Evolutionary conservation across 2,329 filamentous ascomycete genomes (phyloP).

Genomic region (Aspergillus ustus): DNA sequence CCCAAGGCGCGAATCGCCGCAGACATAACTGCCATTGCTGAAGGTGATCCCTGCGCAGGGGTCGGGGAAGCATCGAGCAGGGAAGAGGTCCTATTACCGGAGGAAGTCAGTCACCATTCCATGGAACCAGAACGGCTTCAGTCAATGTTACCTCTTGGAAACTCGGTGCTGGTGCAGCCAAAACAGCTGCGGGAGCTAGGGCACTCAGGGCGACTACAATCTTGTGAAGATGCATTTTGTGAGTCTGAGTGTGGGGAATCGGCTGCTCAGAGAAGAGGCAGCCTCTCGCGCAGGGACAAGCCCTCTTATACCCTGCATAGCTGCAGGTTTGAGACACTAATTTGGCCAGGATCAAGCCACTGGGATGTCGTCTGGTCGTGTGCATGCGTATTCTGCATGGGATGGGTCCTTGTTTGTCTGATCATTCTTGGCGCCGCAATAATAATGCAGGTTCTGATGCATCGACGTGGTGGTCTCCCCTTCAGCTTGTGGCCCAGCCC

Average conservation of each 20-base stretch:
- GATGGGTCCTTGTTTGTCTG: not conserved
- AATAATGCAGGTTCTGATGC: not conserved
- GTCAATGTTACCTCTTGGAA: not conserved
- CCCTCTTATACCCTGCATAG: not conserved
- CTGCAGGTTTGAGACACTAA: not conserved
- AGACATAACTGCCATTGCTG: conserved; percentile 38
- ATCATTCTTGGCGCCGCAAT: no score
- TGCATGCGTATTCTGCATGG: not conserved
- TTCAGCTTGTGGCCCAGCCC: not conserved
- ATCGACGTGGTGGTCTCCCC: not conserved
- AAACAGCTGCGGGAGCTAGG: not conserved
- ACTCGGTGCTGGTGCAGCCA: not conserved
- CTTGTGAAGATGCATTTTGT: not conserved
- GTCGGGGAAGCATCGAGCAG: conserved; percentile 25
- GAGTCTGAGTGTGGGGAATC: not conserved
- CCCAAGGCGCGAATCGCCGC: conserved; percentile 46
- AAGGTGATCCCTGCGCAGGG: conserved; percentile 40
- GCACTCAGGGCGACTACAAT: not conserved
- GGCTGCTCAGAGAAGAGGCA: not conserved
- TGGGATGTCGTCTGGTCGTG: not conserved
- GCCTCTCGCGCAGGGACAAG: not conserved
- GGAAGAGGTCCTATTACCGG: conserved; percentile 9
- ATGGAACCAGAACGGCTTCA: not conserved
- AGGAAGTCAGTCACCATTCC: not conserved
- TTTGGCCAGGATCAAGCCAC: not conserved